Conservation (phyloP, 768 basidiomycete genomes). For the Russula earlei region DNA sequence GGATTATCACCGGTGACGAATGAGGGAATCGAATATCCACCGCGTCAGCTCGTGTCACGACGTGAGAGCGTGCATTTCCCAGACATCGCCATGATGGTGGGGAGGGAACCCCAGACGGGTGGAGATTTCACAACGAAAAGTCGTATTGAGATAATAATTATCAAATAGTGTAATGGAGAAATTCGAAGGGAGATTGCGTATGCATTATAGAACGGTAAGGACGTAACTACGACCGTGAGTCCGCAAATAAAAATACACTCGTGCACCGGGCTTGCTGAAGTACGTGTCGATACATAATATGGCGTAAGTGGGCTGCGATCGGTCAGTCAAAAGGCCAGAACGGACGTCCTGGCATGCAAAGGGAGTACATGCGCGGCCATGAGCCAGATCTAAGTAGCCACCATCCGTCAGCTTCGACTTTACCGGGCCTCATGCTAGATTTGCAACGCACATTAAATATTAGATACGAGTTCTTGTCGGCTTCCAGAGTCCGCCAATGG, state of each 20-base stretch:
- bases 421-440: slow-evolving; percentile 4
- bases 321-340: slow-evolving; percentile 18
- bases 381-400: slow-evolving; percentile 16
- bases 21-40: not conserved
- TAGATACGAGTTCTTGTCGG: slow-evolving; percentile 20
- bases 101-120: not conserved
- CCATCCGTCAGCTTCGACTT: slow-evolving; percentile 11
- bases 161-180: slow-evolving; percentile 1
- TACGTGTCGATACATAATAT: slow-evolving; percentile 16
- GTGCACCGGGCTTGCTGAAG: slow-evolving; percentile 4
- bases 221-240: slow-evolving; percentile 8
- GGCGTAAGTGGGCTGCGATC: slow-evolving; percentile 10
- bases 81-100: not conserved
- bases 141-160: slow-evolving; percentile 9
- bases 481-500: slow-evolving; percentile 16
- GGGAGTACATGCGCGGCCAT: slow-evolving; percentile 19
- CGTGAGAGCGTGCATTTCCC: not conserved
- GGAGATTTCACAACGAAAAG: slow-evolving; percentile 3
- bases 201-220: slow-evolving; percentile 17
- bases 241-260: slow-evolving; percentile 19
- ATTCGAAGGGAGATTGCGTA: slow-evolving; percentile 11
- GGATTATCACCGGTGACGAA: not conserved
- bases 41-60: not conserved
- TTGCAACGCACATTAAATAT: slow-evolving; percentile 23
- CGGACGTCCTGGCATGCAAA: slow-evolving; percentile 16